A percentile compares a stretch with the other conserved stretches of the same genome.
Evolutionary conservation across 1,139 yeast species (phyloP).

Genomic region (Yarrowia galli): DNA sequence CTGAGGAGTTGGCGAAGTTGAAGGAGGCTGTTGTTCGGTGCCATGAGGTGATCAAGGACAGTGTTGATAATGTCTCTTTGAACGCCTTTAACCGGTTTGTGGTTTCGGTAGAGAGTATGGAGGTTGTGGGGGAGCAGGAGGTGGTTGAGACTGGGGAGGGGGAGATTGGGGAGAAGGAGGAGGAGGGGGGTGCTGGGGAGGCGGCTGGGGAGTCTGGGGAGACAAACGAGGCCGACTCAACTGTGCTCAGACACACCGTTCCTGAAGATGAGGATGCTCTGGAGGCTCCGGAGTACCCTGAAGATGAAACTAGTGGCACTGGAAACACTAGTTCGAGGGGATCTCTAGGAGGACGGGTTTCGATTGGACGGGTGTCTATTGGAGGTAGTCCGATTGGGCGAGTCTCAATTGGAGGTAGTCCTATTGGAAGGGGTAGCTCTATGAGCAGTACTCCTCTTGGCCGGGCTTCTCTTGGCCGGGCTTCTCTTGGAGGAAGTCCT

Average conservation of each 20-base stretch:
- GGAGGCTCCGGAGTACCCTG: slow-evolving; percentile 40
- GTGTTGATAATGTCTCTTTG: slow-evolving; percentile 50
- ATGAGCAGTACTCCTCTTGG: too few relatives aligned
- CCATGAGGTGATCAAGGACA: slow-evolving; percentile 46
- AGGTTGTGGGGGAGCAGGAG: slow-evolving; percentile 48
- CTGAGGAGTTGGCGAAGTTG: slow-evolving; percentile 41
- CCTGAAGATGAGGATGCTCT: slow-evolving; percentile 41
- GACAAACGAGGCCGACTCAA: slow-evolving; percentile 40
- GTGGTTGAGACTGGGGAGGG: slow-evolving; percentile 42
- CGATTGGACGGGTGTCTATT: neutral
- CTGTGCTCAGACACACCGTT: slow-evolving; percentile 1
- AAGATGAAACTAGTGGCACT: neutral
- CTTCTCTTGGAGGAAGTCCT: slow-evolving; percentile 4
- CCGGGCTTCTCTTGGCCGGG: neutral
- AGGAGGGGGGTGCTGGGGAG: slow-evolving; percentile 5
- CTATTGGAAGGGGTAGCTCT: neutral
- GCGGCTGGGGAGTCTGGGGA: too few relatives aligned
- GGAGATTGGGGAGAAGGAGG: neutral
- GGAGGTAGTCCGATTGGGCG: slow-evolving; percentile 11
- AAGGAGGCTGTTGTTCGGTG: slow-evolving; percentile 42
- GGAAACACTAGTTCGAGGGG: neutral
- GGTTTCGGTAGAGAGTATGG: slow-evolving; percentile 42
- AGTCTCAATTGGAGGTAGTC: neutral
- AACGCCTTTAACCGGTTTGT: slow-evolving; percentile 60
- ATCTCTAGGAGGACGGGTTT: neutral